A percentile compares a stretch with the other conserved stretches of the same genome.
Evolutionary conservation across 257 asterid species (phyloP).

Genomic region (Salvia miltiorrhiza): DNA sequence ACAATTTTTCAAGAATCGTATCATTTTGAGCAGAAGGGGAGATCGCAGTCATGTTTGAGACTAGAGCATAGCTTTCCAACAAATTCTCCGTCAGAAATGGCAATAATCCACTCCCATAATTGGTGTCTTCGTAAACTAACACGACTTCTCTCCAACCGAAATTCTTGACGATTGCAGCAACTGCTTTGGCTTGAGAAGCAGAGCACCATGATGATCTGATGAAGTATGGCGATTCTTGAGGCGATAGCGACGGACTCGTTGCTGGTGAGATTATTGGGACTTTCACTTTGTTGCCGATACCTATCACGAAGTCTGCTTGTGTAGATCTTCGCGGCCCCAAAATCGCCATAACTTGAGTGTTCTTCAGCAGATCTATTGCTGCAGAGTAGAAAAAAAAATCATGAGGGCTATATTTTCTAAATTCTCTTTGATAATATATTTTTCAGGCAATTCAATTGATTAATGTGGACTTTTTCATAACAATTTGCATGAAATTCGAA

Average conservation of each 20-base stretch:
- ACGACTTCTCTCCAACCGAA: conserved; percentile 48
- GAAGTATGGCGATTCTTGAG: conserved; percentile 38
- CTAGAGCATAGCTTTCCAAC: conserved; percentile 18
- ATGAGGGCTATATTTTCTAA: no score
- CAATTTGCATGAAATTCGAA: no score
- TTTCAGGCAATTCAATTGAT: no score
- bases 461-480: no score
- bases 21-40: conserved; percentile 38
- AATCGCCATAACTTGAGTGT: conserved; percentile 39
- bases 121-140: conserved; percentile 33
- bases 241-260: conserved; percentile 44
- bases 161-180: conserved; percentile 39
- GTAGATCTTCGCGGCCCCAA: conserved; percentile 45
- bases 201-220: conserved; percentile 43
- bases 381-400: no score
- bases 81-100: conserved; percentile 42
- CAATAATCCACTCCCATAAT: conserved; percentile 37
- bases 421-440: no score
- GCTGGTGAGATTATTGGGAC: conserved; percentile 53
- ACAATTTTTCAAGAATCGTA: conserved; percentile 28
- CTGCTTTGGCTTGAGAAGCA: conserved; percentile 40
- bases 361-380: conserved; percentile 51
- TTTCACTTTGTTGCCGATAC: conserved; percentile 34
- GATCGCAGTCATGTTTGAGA: conserved; percentile 30
- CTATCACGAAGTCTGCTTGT: conserved; percentile 44